Base-by-base conservation (phyloP, 345 rosid genomes). In the Punica granatum region DNA sequence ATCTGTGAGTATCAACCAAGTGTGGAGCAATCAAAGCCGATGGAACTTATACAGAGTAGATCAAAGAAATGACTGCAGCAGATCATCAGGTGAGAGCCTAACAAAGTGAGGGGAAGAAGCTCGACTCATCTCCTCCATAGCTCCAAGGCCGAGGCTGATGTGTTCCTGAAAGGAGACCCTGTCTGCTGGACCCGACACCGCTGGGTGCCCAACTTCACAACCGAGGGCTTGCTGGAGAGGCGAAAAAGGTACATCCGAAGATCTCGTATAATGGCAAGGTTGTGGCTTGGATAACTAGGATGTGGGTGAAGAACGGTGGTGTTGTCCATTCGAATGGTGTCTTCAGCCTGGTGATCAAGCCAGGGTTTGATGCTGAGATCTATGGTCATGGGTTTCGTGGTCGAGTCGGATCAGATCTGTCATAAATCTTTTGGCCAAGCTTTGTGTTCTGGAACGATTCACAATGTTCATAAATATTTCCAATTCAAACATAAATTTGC, bases 1-100 rank as follows among this genome's bases (percentile, higher is more conserved):
- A n/a, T n/a, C n/a, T n/a, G n/a, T n/a, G n/a, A n/a, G n/a, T n/a
- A 10, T 23, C 28, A 7, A 51, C 12, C 78, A 81, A 85, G 75
- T 68, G 31, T 31, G 80, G 72, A 82, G 86, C 48, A 69, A 77
- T 78, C 84, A 81, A 5, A 16, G 67, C 34, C 82, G 72, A 51
- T 84, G 88, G 88, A 73, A 72, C 28, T 85, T 78, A 33, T 81
- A 79, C 44, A 71, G 73, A 44, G 86, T 71, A 70, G 82, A 37
- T 11, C 6, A 79, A 61, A 69, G 51, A 36, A 76, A 23, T 7
- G 58, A 28, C 58, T n/a, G 58, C 58, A n/a, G 58, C 4, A 23
- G 30, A 5, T 4, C 11, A 51, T 30, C 41, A 18, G 73, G 67
- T n/a, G 77, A 60, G 64, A 37, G 34, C 28, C 36, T 49, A 26